Evolutionary conservation across 2,329 filamentous ascomycete genomes (phyloP).

Genomic region (Aspergillus amoenus): DNA sequence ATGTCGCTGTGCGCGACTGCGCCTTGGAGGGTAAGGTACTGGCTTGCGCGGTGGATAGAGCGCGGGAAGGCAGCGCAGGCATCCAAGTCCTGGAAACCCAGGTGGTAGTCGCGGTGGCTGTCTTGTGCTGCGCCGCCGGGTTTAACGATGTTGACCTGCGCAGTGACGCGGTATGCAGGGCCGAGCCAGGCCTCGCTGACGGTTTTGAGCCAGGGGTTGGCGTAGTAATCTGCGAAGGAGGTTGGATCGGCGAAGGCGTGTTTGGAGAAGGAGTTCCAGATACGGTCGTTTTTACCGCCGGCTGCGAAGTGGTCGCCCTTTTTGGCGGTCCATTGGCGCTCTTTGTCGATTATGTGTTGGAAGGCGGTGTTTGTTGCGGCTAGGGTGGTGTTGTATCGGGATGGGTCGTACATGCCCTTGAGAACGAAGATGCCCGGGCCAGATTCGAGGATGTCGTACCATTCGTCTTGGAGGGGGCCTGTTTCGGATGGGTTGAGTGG

Average conservation of each 20-base stretch:
- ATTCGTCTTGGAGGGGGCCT: constrained; percentile 57
- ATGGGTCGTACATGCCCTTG: constrained; percentile 50
- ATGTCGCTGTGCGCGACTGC: constrained; percentile 64
- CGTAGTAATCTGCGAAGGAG: constrained; percentile 59
- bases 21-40: constrained; percentile 62
- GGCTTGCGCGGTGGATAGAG: constrained; percentile 54
- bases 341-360: constrained; percentile 48
- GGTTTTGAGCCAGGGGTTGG: constrained; percentile 57
- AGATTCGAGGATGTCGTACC: constrained; percentile 56
- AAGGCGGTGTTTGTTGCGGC: constrained; percentile 51
- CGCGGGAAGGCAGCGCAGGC: constrained; percentile 51
- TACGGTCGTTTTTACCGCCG: constrained; percentile 57
- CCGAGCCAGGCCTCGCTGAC: constrained; percentile 60
- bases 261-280: constrained; percentile 68
- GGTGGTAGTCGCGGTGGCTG: constrained; percentile 62
- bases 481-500: constrained; percentile 30
- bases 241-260: constrained; percentile 53
- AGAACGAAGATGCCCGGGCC: constrained; percentile 63
- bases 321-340: constrained; percentile 32
- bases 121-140: constrained; percentile 59
- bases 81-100: constrained; percentile 59
- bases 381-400: constrained; percentile 39
- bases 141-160: constrained; percentile 63
- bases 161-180: constrained; percentile 59
- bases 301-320: constrained; percentile 63